These are phyloP conservation scores for Chlamydomonas sphaeroides DNA, from an alignment of 139 green algal species.

Conservation along the genomic window DNA sequence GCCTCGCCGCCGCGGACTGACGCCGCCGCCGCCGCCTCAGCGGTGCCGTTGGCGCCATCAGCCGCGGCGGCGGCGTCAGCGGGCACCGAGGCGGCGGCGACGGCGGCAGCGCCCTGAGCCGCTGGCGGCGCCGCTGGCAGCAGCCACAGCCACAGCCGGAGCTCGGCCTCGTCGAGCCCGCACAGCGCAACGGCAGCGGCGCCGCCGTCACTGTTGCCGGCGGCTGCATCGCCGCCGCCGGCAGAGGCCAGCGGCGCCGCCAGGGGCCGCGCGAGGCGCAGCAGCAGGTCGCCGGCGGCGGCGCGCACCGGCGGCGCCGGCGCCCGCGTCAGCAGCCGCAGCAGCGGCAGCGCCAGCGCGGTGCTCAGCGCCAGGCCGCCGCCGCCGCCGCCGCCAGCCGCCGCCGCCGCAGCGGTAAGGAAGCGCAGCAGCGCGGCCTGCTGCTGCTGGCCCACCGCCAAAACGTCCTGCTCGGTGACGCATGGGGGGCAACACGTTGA, in stretches of 20 bases:
- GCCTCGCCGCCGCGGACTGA: not conserved
- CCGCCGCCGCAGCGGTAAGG: not conserved
- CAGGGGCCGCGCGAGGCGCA: not conserved
- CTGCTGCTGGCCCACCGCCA: slow-evolving; percentile 17
- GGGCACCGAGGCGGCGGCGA: too few relatives aligned
- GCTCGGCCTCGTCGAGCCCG: not conserved
- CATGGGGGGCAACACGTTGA: too few relatives aligned
- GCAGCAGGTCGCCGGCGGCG: slow-evolving; percentile 4
- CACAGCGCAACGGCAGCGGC: not conserved
- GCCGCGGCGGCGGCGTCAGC: slow-evolving; percentile 33
- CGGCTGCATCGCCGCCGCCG: not conserved
- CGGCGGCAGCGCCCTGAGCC: not conserved
- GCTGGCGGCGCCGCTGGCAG: not conserved
- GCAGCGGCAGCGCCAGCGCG: slow-evolving; percentile 38
- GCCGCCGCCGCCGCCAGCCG: not conserved
- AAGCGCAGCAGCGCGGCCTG: slow-evolving; percentile 14
- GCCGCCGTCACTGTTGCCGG: too few relatives aligned
- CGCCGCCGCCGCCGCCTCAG: not conserved
- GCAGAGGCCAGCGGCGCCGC: not conserved
- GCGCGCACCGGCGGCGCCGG: not conserved
- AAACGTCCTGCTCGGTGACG: slow-evolving; percentile 26
- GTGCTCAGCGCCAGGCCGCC: slow-evolving; percentile 5
- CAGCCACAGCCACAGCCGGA: slow-evolving; percentile 27
- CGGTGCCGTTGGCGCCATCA: too few relatives aligned
- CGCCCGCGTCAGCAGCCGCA: slow-evolving; percentile 14